A percentile compares a stretch with the other conserved stretches of the same genome.
Evolutionary conservation across 176 grass and related monocot genomes (phyloP).

Genomic region (Phoenix roebelenii): DNA sequence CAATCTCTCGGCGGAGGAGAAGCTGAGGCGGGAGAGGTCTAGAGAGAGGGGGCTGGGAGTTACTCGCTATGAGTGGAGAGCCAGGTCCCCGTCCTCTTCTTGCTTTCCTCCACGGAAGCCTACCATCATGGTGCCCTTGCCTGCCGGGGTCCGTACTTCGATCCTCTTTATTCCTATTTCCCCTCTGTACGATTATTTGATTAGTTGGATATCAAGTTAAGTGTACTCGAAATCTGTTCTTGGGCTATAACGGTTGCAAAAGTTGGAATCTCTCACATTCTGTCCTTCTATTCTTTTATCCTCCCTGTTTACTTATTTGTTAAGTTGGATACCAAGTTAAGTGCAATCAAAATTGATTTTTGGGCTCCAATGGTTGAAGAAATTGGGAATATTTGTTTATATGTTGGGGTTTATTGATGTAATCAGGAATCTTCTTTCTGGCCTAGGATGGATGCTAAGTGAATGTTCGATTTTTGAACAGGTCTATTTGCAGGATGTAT

Average conservation of each 20-base stretch:
- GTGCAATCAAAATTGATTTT: too few species aligned
- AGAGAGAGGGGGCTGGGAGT: constrained; percentile 91
- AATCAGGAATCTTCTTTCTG: too few species aligned
- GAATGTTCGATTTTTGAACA: constrained; percentile 27
- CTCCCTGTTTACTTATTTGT: too few species aligned
- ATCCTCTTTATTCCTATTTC: neutral
- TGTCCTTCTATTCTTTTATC: too few species aligned
- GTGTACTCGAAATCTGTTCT: too few species aligned
- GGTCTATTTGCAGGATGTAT: constrained; percentile 97
- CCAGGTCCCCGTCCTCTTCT: constrained; percentile 18
- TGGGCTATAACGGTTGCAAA: too few species aligned
- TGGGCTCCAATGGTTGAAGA: too few species aligned
- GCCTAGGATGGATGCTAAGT: constrained; percentile 1
- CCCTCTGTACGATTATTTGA: neutral
- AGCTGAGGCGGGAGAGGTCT: constrained; percentile 68
- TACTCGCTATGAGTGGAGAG: constrained; percentile 77
- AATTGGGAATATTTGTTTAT: too few species aligned
- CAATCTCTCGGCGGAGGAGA: constrained; percentile 80
- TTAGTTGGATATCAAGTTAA: too few species aligned
- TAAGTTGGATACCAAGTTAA: too few species aligned
- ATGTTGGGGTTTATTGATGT: too few species aligned
- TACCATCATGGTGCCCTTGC: constrained; percentile 80
- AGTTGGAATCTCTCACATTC: too few species aligned
- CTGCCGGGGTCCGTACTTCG: constrained; percentile 59
- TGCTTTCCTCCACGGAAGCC: constrained; percentile 13